A percentile compares a stretch with the other conserved stretches of the same genome.
Conservation (phyloP, 768 basidiomycete species). For the Stropharia rugosoannulata region DNA sequence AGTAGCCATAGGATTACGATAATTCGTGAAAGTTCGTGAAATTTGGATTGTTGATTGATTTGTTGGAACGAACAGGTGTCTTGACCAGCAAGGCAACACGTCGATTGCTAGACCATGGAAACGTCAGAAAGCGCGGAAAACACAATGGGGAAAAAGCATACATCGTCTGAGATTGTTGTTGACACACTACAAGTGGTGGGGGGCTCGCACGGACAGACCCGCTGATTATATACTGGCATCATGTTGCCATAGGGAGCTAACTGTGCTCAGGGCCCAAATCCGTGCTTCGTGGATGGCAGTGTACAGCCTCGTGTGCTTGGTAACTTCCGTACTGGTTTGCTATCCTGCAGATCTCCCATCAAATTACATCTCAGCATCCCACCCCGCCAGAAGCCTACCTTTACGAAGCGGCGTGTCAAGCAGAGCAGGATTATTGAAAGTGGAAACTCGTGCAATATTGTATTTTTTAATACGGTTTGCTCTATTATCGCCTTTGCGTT, state of each 20-base stretch:
- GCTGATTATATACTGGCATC: constrained; percentile 17
- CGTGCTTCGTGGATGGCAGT: neutral
- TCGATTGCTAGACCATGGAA: constrained; percentile 15
- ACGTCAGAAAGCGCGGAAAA: constrained; percentile 1
- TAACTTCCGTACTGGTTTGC: neutral
- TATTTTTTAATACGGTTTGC: too few relatives aligned
- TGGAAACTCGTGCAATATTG: too few relatives aligned
- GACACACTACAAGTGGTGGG: constrained; percentile 29
- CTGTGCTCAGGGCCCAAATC: constrained; percentile 6
- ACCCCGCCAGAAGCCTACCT: neutral
- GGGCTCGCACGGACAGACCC: constrained; percentile 1
- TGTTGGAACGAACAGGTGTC: constrained; percentile 36
- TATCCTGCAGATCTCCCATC: neutral
- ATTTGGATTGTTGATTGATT: constrained; percentile 19
- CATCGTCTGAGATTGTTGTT: constrained; percentile 23
- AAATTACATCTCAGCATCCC: neutral
- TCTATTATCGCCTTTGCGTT: too few relatives aligned
- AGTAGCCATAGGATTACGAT: constrained; percentile 31
- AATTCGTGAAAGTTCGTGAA: constrained; percentile 9
- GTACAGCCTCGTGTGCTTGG: constrained; percentile 6
- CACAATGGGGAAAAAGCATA: constrained; percentile 8
- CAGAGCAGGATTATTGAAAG: too few relatives aligned
- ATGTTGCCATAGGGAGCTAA: constrained; percentile 21
- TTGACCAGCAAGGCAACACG: constrained; percentile 47
- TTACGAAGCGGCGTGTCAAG: too few relatives aligned